phyloP scores from a whole-genome alignment of 2,329 filamentous ascomycete species.

The Aspergillus eucalypticola region DNA sequence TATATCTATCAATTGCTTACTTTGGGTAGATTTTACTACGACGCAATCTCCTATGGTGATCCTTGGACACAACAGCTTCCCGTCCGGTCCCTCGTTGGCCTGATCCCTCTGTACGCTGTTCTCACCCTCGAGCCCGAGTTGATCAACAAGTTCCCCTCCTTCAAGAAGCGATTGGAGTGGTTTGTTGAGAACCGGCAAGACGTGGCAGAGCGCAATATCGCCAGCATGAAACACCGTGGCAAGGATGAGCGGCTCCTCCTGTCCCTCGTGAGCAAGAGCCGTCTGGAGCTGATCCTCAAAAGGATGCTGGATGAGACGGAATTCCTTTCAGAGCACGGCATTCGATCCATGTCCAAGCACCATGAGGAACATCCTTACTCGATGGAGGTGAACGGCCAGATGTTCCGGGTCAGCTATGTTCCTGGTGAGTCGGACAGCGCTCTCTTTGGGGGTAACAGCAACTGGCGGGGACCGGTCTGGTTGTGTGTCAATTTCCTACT shows the following conservation, averaged over 20 bases:
- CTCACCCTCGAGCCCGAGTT: conserved; percentile 91
- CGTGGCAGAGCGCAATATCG: conserved; percentile 89
- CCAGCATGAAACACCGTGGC: conserved; percentile 84
- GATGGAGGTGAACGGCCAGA: conserved; percentile 93
- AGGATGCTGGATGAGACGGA: conserved; percentile 94
- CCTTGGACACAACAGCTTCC: conserved; percentile 92
- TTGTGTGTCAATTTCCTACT: conserved; percentile 93
- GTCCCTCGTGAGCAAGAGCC: conserved; percentile 87
- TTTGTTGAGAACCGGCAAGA: conserved; percentile 87
- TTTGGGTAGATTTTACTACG: conserved; percentile 78
- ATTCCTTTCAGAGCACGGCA: conserved; percentile 86
- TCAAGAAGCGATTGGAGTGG: conserved; percentile 93
- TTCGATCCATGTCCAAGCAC: conserved; percentile 86
- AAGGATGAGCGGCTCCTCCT: conserved; percentile 86
- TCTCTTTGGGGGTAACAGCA: conserved; percentile 94
- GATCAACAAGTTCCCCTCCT: conserved; percentile 85
- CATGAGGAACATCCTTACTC: conserved; percentile 88
- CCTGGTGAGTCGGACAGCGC: conserved; percentile 95
- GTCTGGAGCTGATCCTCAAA: conserved; percentile 83
- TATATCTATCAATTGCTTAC: conserved; percentile 17
- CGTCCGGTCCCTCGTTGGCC: conserved; percentile 84
- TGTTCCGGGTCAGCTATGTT: conserved; percentile 84
- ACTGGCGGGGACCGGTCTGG: conserved; percentile 97
- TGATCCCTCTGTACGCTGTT: conserved; percentile 91
- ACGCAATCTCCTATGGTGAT: conserved; percentile 94